Evolutionary conservation across 2,329 filamentous ascomycete species (phyloP).

Genomic region (Exophiala viscosa): DNA sequence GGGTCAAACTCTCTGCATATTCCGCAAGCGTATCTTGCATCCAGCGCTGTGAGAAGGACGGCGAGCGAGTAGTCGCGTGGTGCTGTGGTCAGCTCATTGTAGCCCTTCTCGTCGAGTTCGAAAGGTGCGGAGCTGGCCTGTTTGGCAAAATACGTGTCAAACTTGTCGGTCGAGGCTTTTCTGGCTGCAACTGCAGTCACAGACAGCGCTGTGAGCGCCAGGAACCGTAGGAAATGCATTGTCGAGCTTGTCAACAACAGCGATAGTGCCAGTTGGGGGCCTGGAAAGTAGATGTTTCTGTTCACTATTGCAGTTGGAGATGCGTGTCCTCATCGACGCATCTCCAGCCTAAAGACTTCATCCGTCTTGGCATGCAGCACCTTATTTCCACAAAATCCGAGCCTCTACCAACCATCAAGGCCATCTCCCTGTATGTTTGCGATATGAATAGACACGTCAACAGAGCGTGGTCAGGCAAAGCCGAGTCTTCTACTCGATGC

Average conservation of each 20-base stretch:
- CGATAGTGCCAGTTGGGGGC: conserved; percentile 16
- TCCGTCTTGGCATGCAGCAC: conserved; percentile 1
- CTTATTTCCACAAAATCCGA: background rate
- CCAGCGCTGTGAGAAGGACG: conserved; percentile 81
- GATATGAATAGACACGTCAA: too few relatives aligned
- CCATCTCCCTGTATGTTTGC: too few relatives aligned
- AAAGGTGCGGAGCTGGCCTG: conserved; percentile 63
- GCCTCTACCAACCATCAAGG: background rate
- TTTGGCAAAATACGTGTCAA: conserved; percentile 67
- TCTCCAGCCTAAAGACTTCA: background rate
- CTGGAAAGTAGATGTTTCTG: background rate
- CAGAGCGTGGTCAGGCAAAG: too few relatives aligned
- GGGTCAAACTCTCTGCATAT: conserved; percentile 89
- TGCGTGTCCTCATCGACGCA: background rate
- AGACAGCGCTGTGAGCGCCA: conserved; percentile 62
- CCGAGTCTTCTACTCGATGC: too few relatives aligned
- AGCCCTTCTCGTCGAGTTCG: conserved; percentile 73
- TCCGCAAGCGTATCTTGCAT: conserved; percentile 75
- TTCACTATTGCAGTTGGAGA: background rate
- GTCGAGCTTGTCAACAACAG: conserved; percentile 33
- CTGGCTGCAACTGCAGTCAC: conserved; percentile 55
- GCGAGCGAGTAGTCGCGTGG: conserved; percentile 81
- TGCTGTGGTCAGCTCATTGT: conserved; percentile 68
- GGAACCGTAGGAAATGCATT: conserved; percentile 66
- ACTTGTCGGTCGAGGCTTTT: conserved; percentile 64